These are phyloP conservation scores for Rhododendron molle DNA, from an alignment of 148 eudicot genomes.

Conservation along the genomic window DNA sequence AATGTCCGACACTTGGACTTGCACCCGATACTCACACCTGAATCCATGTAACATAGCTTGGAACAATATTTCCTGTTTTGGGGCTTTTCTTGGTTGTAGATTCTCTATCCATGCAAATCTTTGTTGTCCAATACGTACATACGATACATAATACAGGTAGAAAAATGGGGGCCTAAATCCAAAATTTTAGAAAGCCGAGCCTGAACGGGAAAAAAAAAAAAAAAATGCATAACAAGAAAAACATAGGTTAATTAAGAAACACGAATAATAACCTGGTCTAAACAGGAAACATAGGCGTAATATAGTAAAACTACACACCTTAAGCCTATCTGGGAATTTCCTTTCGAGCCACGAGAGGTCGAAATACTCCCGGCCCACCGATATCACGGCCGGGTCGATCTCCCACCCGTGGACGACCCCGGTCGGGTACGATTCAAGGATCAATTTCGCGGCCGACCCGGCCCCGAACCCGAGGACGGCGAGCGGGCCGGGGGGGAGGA, in stretches of 20 bases:
- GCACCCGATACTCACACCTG: too few relatives aligned
- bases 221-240: neutral
- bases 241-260: too few relatives aligned
- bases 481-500: constrained; percentile 71
- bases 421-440: constrained; percentile 50
- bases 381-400: constrained; percentile 65
- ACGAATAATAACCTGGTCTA: neutral
- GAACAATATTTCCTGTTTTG: too few relatives aligned
- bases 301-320: neutral
- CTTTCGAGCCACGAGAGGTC: constrained; percentile 47
- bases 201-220: too few relatives aligned
- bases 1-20: too few relatives aligned
- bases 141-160: too few relatives aligned
- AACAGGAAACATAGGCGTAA: neutral
- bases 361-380: constrained; percentile 65
- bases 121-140: too few relatives aligned
- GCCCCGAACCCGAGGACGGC: constrained; percentile 86
- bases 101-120: too few relatives aligned
- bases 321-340: constrained; percentile 37
- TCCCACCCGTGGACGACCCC: constrained; percentile 80
- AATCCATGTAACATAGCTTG: too few relatives aligned
- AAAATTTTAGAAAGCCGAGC: too few relatives aligned
- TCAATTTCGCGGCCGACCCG: constrained; percentile 61
- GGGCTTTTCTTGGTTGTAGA: too few relatives aligned
- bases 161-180: too few relatives aligned